These are phyloP conservation scores for Triangularia setosa DNA, from an alignment of 2,329 filamentous ascomycete species.

Conservation along the genomic window DNA sequence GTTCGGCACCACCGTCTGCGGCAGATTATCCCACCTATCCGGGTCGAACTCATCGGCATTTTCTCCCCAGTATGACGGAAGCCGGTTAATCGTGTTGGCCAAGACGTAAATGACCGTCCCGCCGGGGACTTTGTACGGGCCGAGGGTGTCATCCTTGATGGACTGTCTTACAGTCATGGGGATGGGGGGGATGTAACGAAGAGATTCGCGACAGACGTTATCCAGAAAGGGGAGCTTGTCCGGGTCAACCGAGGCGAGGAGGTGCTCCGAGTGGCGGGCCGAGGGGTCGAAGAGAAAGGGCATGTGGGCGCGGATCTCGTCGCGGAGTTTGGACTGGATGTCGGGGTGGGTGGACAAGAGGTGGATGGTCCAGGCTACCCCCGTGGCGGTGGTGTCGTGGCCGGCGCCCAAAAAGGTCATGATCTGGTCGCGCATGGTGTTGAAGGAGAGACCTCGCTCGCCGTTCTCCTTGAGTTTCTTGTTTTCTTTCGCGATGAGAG, in stretches of 20 bases:
- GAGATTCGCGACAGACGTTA: slow-evolving; percentile 43
- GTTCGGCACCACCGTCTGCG: slow-evolving; percentile 19
- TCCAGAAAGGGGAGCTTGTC: slow-evolving; percentile 42
- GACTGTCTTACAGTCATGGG: slow-evolving; percentile 44
- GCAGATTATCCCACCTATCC: slow-evolving; percentile 22
- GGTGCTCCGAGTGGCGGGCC: slow-evolving; percentile 29
- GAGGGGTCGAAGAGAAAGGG: slow-evolving; percentile 36
- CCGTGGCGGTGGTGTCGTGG: slow-evolving; percentile 34
- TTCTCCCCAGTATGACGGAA: slow-evolving; percentile 22
- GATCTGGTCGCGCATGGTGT: slow-evolving; percentile 34
- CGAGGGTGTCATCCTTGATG: slow-evolving; percentile 36
- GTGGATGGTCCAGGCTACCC: slow-evolving; percentile 29
- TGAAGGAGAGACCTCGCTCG: slow-evolving; percentile 35
- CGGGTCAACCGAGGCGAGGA: slow-evolving; percentile 33
- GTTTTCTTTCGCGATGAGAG: slow-evolving; percentile 31
- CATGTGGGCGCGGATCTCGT: slow-evolving; percentile 28
- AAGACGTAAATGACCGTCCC: slow-evolving; percentile 42
- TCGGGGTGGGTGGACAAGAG: slow-evolving; percentile 27
- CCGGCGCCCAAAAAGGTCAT: slow-evolving; percentile 34
- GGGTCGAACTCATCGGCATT: slow-evolving; percentile 23
- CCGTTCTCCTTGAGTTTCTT: slow-evolving; percentile 24
- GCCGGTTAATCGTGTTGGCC: slow-evolving; percentile 32
- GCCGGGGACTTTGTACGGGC: slow-evolving; percentile 37
- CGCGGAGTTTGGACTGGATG: slow-evolving; percentile 22
- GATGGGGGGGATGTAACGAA: slow-evolving; percentile 44